Evolutionary conservation across 805 yeast genomes (phyloP).

Genomic region (Starmerella bombicola): DNA sequence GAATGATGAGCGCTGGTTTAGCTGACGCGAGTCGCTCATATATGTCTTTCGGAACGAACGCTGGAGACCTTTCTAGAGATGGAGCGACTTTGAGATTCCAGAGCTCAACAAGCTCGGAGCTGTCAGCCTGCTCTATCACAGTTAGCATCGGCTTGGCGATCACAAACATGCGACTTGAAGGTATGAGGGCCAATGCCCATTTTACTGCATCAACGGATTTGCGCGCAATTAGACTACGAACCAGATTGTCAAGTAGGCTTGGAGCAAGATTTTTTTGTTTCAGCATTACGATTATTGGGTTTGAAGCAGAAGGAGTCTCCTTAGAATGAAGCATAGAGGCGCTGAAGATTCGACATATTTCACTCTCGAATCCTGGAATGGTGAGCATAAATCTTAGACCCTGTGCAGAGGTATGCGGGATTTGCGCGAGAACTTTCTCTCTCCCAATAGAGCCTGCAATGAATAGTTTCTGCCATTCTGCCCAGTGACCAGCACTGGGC

Average conservation of each 20-base stretch:
- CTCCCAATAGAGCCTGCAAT: not conserved
- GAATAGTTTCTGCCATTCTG: not conserved
- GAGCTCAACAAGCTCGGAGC: slow-evolving; percentile 6
- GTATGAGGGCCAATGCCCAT: slow-evolving; percentile 7
- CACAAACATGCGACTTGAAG: slow-evolving; percentile 4
- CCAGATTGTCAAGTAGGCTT: slow-evolving; percentile 5
- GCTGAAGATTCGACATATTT: slow-evolving; percentile 4
- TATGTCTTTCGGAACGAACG: slow-evolving; percentile 7
- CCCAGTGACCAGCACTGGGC: not conserved
- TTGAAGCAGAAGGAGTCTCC: not conserved
- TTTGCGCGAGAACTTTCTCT: not conserved
- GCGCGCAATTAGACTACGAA: not conserved
- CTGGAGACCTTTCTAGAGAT: slow-evolving; percentile 3
- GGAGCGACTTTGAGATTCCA: slow-evolving; percentile 14
- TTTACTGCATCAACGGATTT: not conserved
- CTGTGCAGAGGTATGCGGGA: not conserved
- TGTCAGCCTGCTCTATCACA: slow-evolving; percentile 3
- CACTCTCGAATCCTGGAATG: not conserved
- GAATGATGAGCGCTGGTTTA: slow-evolving; percentile 7
- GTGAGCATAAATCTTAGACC: not conserved
- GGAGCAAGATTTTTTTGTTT: not conserved
- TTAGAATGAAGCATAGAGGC: not conserved
- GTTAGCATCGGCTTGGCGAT: slow-evolving; percentile 9
- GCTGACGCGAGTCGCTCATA: not conserved
- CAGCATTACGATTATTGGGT: not conserved